A percentile compares a stretch with the other conserved stretches of the same genome.
phyloP scores from a whole-genome alignment of 2,329 filamentous ascomycete species.

The Peltaster fructicola region DNA sequence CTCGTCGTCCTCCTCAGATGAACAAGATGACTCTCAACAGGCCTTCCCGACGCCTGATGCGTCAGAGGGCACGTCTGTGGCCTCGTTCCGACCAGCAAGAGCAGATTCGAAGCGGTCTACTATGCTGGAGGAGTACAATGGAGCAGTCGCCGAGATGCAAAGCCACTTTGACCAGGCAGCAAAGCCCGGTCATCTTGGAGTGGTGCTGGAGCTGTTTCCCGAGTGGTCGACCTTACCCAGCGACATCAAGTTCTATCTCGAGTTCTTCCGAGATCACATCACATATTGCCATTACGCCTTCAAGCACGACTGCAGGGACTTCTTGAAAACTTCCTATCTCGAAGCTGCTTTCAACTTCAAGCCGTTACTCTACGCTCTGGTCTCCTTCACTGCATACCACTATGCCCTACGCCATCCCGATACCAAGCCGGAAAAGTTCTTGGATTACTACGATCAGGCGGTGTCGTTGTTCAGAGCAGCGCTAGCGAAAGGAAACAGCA shows the following conservation, averaged over 20 bases:
- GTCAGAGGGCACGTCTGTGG: no score
- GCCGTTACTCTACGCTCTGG: constrained; percentile 67
- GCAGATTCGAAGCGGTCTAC: no score
- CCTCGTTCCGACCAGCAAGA: no score
- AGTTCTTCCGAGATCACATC: constrained; percentile 62
- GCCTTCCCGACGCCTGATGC: no score
- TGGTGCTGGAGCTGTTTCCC: no score
- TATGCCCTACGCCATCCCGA: constrained; percentile 51
- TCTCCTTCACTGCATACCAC: constrained; percentile 80
- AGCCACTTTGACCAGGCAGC: no score
- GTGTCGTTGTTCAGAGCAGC: constrained; percentile 58
- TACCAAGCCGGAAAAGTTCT: constrained; percentile 62
- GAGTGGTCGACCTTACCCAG: constrained; percentile 21
- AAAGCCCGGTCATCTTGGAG: constrained; percentile 8
- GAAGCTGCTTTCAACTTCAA: constrained; percentile 60
- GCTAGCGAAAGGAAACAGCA: constrained; percentile 51
- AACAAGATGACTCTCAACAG: constrained; percentile 32
- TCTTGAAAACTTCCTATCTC: constrained; percentile 55
- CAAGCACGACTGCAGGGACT: constrained; percentile 50
- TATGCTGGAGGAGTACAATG: no score
- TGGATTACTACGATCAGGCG: constrained; percentile 80
- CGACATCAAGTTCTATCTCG: constrained; percentile 61
- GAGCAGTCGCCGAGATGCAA: no score
- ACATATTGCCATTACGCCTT: constrained; percentile 71
- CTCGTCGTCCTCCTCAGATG: constrained; percentile 15